Percentiles rank a stretch among this genome's conserved stretches.
These are phyloP conservation scores for Pterulicium gracile DNA, from an alignment of 1,284 basidiomycete species.

Conservation along the genomic window DNA sequence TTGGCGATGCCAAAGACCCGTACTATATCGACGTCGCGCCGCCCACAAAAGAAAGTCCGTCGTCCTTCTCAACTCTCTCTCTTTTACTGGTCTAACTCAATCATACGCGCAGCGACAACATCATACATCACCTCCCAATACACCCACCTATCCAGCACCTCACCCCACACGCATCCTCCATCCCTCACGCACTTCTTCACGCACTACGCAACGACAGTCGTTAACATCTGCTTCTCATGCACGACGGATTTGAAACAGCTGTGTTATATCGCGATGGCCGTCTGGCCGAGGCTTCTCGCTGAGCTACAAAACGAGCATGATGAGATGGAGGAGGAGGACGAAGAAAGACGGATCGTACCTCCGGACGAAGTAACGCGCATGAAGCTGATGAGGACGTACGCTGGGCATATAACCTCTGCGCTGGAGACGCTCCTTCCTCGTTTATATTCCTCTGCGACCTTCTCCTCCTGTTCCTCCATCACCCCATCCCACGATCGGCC, in stretches of 20 bases:
- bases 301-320: constrained; percentile 49
- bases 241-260: constrained; percentile 61
- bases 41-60: constrained; percentile 50
- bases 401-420: neutral
- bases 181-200: constrained; percentile 47
- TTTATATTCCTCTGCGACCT: constrained; percentile 3
- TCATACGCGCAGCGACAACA: constrained; percentile 1
- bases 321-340: constrained; percentile 17
- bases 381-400: neutral
- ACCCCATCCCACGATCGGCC: constrained; percentile 7
- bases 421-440: neutral
- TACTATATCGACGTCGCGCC: constrained; percentile 57
- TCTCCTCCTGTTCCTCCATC: constrained; percentile 16
- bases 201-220: constrained; percentile 56
- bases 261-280: constrained; percentile 63
- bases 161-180: constrained; percentile 20
- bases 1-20: constrained; percentile 69
- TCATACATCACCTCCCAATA: constrained; percentile 2
- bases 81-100: constrained; percentile 2
- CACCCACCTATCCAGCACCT: constrained; percentile 9
- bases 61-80: neutral
- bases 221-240: constrained; percentile 55
- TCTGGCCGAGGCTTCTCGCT: constrained; percentile 71
- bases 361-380: neutral
- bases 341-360: constrained; percentile 12